Percentiles rank a stretch among this genome's conserved stretches.
Conservation (phyloP, 2,329 filamentous ascomycete species). For the Ophiostoma quercus region DNA sequence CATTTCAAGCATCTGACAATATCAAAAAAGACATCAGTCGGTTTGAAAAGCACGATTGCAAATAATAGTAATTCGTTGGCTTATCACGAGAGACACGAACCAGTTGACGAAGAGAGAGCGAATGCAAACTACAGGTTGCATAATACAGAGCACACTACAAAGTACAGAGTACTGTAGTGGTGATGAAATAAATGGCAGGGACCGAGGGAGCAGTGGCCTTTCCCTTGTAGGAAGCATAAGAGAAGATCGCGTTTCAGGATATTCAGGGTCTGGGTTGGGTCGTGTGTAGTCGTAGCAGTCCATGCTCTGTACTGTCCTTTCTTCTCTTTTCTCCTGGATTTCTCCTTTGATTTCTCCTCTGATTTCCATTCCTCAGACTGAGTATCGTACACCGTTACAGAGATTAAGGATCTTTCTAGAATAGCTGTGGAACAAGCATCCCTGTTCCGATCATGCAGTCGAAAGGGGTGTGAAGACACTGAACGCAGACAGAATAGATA, state of each 20-base stretch:
- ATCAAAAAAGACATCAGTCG: neutral
- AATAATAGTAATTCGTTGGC: neutral
- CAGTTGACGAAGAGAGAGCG: neutral
- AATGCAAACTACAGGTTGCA: neutral
- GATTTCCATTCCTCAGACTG: too few relatives aligned
- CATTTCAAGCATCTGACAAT: neutral
- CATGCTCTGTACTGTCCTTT: neutral
- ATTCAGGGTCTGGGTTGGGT: neutral
- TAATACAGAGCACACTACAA: neutral
- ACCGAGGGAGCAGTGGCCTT: neutral
- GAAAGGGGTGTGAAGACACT: neutral
- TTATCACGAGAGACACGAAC: neutral
- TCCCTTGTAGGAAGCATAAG: neutral
- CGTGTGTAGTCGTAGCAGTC: neutral
- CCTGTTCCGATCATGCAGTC: constrained; percentile 21
- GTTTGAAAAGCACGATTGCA: neutral
- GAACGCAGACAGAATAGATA: neutral
- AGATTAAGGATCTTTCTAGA: constrained; percentile 22
- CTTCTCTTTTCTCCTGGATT: neutral
- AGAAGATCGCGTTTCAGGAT: constrained; percentile 20
- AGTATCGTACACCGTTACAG: neutral
- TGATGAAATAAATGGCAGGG: neutral
- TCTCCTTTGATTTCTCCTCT: neutral
- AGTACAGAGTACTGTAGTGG: neutral
- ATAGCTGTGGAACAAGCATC: constrained; percentile 19